Evolutionary conservation across 2,329 filamentous ascomycete genomes (phyloP).

Genomic region (Harringtonia lauricola): DNA sequence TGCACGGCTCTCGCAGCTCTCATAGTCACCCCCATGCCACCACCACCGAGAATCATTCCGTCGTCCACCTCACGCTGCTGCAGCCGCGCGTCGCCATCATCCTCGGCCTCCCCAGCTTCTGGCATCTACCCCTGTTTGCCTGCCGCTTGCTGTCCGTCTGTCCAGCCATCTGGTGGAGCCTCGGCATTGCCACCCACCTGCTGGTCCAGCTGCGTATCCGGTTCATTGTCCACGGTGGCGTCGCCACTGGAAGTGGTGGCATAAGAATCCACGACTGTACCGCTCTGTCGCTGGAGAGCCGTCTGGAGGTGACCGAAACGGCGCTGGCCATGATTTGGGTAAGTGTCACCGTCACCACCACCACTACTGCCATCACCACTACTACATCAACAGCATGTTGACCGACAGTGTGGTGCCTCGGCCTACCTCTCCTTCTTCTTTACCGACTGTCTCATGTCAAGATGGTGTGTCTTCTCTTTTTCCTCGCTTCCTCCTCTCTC

Average conservation of each 20-base stretch:
- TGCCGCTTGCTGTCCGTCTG: slow-evolving; percentile 62
- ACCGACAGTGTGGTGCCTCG: slow-evolving; percentile 63
- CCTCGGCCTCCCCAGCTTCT: slow-evolving; percentile 59
- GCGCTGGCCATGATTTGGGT: slow-evolving; percentile 66
- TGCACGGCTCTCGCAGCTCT: not conserved
- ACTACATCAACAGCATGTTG: slow-evolving; percentile 5
- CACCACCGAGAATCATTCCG: slow-evolving; percentile 2
- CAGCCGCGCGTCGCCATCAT: slow-evolving; percentile 72
- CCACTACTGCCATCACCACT: not conserved
- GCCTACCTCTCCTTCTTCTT: slow-evolving; percentile 76
- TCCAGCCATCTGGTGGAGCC: slow-evolving; percentile 61
- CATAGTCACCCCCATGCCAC: not conserved
- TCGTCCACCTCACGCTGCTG: slow-evolving; percentile 34
- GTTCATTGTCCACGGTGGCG: slow-evolving; percentile 5
- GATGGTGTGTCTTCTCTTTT: slow-evolving; percentile 55
- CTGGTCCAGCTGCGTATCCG: slow-evolving; percentile 46
- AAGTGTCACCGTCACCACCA: not conserved
- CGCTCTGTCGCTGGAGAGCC: slow-evolving; percentile 24
- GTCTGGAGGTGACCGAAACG: slow-evolving; percentile 54
- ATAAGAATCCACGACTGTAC: slow-evolving; percentile 1
- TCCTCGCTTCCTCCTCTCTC: not conserved
- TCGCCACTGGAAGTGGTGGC: slow-evolving; percentile 1
- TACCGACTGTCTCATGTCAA: slow-evolving; percentile 73
- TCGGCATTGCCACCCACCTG: slow-evolving; percentile 58
- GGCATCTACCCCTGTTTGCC: slow-evolving; percentile 63